Conservation (phyloP, 2,329 filamentous ascomycete species). For the Claviceps monticola region DNA sequence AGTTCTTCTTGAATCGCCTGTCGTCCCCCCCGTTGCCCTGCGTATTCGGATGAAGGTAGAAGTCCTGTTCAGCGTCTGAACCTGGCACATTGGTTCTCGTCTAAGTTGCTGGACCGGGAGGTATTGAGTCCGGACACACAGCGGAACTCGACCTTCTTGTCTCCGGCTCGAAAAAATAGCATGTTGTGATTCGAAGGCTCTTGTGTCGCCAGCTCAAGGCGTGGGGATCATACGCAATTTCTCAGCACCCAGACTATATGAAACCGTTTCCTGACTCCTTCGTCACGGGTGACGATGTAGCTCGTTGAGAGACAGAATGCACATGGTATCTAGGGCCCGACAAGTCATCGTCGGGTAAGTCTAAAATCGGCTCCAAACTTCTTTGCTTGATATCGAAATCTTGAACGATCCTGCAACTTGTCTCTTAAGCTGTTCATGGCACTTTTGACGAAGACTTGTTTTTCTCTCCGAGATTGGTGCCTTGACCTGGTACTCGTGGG, state of each 20-base stretch:
- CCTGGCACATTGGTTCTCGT: conserved; percentile 36
- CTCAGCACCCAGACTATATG: no score
- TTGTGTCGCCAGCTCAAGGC: conserved; percentile 25
- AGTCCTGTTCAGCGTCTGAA: conserved; percentile 29
- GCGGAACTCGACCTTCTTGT: conserved; percentile 21
- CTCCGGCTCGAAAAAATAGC: conserved; percentile 30
- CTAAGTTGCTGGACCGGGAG: conserved; percentile 32
- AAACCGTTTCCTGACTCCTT: no score
- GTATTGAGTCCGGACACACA: conserved; percentile 42
- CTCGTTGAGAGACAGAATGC: no score
- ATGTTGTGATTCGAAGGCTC: conserved; percentile 40
- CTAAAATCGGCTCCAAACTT: conserved; percentile 40
- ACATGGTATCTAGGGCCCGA: conserved; percentile 17
- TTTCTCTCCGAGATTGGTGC: conserved; percentile 23
- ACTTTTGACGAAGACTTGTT: conserved; percentile 29
- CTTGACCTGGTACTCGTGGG: no score
- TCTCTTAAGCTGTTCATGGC: conserved; percentile 25
- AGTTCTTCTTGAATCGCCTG: conserved; percentile 31
- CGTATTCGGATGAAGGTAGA: conserved; percentile 35
- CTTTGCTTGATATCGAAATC: conserved; percentile 27
- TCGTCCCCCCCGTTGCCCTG: conserved; percentile 22
- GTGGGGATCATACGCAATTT: conserved; percentile 8
- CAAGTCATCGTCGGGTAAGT: conserved; percentile 26
- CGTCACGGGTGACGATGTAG: no score
- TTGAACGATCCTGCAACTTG: conserved; percentile 24